Percentiles rank a stretch among this genome's conserved stretches.
These are phyloP conservation scores for Epicoccum nigrum DNA, from an alignment of 2,329 filamentous ascomycete genomes.

Conservation along the genomic window DNA sequence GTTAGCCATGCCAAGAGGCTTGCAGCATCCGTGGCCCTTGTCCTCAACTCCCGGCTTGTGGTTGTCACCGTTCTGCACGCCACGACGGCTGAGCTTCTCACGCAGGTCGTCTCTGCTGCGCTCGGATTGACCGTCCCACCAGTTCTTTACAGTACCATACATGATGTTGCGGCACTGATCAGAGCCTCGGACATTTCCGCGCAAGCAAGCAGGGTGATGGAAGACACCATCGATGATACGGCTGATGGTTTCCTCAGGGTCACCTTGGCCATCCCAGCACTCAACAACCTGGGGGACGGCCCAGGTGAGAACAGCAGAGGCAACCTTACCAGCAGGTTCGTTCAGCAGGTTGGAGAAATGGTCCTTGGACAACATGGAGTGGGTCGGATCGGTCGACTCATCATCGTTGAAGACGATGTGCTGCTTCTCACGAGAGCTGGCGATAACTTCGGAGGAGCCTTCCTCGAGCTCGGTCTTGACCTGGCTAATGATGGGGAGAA, in stretches of 20 bases:
- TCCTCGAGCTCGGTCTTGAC: constrained; percentile 86
- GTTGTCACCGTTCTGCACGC: constrained; percentile 78
- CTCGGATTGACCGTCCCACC: constrained; percentile 76
- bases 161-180: constrained; percentile 75
- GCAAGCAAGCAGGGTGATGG: constrained; percentile 83
- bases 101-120: constrained; percentile 71
- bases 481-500: constrained; percentile 84
- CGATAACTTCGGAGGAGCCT: constrained; percentile 85
- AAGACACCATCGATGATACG: constrained; percentile 83
- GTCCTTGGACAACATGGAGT: constrained; percentile 95
- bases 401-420: constrained; percentile 86
- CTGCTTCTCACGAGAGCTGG: constrained; percentile 82
- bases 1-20: constrained; percentile 78
- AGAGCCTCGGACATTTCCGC: constrained; percentile 68
- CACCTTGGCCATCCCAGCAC: constrained; percentile 82
- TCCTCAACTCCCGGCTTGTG: constrained; percentile 87
- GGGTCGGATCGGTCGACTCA: constrained; percentile 78
- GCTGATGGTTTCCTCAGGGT: constrained; percentile 72
- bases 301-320: constrained; percentile 80
- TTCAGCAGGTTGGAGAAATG: constrained; percentile 92
- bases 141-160: constrained; percentile 79
- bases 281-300: constrained; percentile 87
- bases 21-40: constrained; percentile 83
- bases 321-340: constrained; percentile 82
- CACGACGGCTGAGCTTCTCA: constrained; percentile 75